Conservation (phyloP, 805 yeast species). For the Spathaspora girioi region DNA sequence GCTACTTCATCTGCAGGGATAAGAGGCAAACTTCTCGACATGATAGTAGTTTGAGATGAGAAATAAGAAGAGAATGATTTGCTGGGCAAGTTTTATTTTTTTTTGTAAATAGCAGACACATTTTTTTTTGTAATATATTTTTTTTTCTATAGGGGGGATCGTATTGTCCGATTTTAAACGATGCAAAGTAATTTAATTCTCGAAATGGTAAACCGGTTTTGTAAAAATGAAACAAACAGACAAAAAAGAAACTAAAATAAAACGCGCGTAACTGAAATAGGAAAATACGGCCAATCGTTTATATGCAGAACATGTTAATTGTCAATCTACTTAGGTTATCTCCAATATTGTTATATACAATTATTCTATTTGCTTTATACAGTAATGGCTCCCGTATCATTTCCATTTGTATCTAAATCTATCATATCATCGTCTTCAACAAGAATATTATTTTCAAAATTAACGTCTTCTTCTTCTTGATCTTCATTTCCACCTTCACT, state of each 20-base stretch:
- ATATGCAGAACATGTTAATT: too few relatives aligned
- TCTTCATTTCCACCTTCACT: conserved; percentile 3
- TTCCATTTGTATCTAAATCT: conserved; percentile 15
- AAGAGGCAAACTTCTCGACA: conserved; percentile 47
- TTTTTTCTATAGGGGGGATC: not conserved
- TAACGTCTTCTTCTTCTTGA: conserved; percentile 10
- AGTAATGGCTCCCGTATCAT: not conserved
- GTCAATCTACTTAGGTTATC: not conserved
- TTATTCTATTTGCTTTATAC: not conserved
- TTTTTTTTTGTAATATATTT: not conserved
- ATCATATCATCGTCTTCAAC: conserved; percentile 12
- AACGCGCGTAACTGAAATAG: not conserved
- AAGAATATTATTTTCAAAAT: conserved; percentile 1
- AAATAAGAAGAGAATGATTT: not conserved
- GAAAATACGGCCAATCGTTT: too few relatives aligned
- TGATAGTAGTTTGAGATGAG: not conserved
- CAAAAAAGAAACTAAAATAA: too few relatives aligned
- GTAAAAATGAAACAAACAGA: not conserved
- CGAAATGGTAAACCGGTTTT: not conserved
- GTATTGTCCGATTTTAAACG: too few relatives aligned
- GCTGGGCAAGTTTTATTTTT: not conserved
- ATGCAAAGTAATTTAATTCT: not conserved
- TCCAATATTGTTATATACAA: not conserved
- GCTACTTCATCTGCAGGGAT: conserved; percentile 51
- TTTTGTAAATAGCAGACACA: not conserved